Conservation (phyloP, 805 yeast species). For the Saturnispora saitoi region DNA sequence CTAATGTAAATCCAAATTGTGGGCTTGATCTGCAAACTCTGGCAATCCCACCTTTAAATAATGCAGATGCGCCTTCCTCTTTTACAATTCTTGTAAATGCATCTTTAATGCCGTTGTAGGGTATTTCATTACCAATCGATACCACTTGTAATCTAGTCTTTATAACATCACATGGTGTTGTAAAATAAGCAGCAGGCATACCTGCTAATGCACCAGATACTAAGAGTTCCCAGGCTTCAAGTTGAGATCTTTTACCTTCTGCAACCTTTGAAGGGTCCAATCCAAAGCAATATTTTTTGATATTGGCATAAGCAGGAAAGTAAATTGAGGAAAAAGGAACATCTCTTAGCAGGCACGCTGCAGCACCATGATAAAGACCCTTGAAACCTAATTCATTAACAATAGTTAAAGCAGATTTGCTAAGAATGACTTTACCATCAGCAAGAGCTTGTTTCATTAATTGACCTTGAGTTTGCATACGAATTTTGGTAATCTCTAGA, state of each 20-base stretch:
- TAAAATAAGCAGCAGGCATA: constrained; percentile 93
- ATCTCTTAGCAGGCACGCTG: constrained; percentile 88
- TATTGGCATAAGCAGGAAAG: constrained; percentile 93
- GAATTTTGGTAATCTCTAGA: constrained; percentile 86
- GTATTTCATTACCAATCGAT: constrained; percentile 65
- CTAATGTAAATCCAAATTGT: constrained; percentile 94
- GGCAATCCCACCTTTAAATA: constrained; percentile 95
- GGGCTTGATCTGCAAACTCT: constrained; percentile 93
- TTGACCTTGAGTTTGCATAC: constrained; percentile 91
- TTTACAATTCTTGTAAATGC: constrained; percentile 64
- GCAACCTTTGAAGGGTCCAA: constrained; percentile 63
- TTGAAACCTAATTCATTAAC: constrained; percentile 69
- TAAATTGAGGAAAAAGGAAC: constrained; percentile 95
- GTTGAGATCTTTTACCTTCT: constrained; percentile 45
- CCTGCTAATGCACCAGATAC: constrained; percentile 92
- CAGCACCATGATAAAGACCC: constrained; percentile 87
- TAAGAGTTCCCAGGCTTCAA: constrained; percentile 78
- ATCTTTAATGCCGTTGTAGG: constrained; percentile 68
- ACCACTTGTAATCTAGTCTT: constrained; percentile 91
- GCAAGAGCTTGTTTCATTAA: constrained; percentile 32
- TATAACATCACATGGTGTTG: constrained; percentile 95
- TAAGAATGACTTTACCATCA: constrained; percentile 24
- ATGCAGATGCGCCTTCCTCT: constrained; percentile 80
- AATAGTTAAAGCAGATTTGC: constrained; percentile 57
- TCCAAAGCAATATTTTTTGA: constrained; percentile 71